Conservation (phyloP, 2,329 filamentous ascomycete species). For the Colletotrichum navitas region DNA sequence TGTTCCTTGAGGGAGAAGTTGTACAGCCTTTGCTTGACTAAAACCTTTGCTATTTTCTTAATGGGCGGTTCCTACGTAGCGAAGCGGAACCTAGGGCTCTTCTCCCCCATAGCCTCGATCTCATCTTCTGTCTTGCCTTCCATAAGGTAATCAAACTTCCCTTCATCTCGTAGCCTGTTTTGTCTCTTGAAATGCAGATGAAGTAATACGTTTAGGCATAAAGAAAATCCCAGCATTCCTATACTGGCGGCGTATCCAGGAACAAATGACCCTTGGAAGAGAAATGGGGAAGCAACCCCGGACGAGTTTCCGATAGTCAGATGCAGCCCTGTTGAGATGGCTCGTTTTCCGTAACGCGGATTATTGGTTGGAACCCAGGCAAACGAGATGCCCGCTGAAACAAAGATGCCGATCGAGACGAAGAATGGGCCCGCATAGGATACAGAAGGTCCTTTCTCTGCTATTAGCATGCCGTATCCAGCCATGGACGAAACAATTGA, state of each 20-base stretch:
- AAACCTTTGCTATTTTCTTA: too few species aligned
- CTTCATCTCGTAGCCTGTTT: slow-evolving; percentile 53
- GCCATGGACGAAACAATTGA: slow-evolving; percentile 18
- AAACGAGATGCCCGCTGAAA: slow-evolving; percentile 27
- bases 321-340: slow-evolving; percentile 37
- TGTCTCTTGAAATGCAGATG: slow-evolving; percentile 49
- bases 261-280: slow-evolving; percentile 60
- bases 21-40: too few species aligned
- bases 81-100: slow-evolving; percentile 51
- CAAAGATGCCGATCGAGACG: slow-evolving; percentile 54
- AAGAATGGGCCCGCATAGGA: slow-evolving; percentile 63
- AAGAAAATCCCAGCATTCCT: slow-evolving; percentile 57
- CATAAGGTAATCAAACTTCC: slow-evolving; percentile 55
- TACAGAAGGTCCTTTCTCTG: slow-evolving; percentile 15
- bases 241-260: slow-evolving; percentile 66
- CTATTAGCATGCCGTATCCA: slow-evolving; percentile 31
- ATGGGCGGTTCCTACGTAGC: slow-evolving; percentile 14
- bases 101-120: slow-evolving; percentile 58
- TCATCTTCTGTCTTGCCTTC: slow-evolving; percentile 57
- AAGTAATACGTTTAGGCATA: slow-evolving; percentile 47
- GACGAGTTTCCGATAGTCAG: slow-evolving; percentile 50
- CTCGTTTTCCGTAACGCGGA: slow-evolving; percentile 40
- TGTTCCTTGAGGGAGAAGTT: too few species aligned
- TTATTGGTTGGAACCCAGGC: slow-evolving; percentile 42
- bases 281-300: slow-evolving; percentile 73